A percentile compares a stretch with the other conserved stretches of the same genome.
These are phyloP conservation scores for Marchantia polymorpha DNA, from an alignment of 225 moss, liverwort and hornwort genomes.

Conservation along the genomic window DNA sequence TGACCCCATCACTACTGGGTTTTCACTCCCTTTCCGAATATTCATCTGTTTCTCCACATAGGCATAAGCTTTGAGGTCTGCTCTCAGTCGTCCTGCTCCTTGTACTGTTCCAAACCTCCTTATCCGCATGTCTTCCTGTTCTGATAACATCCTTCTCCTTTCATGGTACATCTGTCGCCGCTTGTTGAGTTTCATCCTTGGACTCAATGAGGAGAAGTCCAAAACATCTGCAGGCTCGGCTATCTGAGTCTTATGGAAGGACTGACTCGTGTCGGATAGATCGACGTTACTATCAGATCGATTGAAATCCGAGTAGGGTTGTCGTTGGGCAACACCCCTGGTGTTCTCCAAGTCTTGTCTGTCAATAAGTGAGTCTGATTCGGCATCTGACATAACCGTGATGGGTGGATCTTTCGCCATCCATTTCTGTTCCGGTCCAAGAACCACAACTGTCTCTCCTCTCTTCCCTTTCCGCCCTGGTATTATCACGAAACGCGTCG, in stretches of 20 bases:
- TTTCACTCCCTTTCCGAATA: slow-evolving; percentile 8
- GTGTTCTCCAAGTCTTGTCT: neutral
- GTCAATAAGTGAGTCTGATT: neutral
- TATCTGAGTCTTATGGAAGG: no score
- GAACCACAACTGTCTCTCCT: neutral
- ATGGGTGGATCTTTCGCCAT: neutral
- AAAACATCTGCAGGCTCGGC: no score
- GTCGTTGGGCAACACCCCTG: neutral
- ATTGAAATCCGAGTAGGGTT: no score
- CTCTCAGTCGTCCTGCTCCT: neutral
- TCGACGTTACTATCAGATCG: no score
- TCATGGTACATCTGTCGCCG: neutral
- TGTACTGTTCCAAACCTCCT: neutral
- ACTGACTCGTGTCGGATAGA: no score
- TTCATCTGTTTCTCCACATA: neutral
- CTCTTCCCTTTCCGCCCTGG: neutral
- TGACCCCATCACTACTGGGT: slow-evolving; percentile 24
- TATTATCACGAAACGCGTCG: neutral
- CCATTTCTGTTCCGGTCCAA: neutral
- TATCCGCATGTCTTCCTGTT: neutral
- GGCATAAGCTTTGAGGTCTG: neutral
- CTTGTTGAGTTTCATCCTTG: neutral
- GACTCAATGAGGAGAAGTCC: neutral
- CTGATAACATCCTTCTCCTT: neutral
- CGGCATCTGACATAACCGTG: neutral